Evolutionary conservation across 23 red algal species (phyloP).

Genomic region (Gracilaria gracilis): DNA sequence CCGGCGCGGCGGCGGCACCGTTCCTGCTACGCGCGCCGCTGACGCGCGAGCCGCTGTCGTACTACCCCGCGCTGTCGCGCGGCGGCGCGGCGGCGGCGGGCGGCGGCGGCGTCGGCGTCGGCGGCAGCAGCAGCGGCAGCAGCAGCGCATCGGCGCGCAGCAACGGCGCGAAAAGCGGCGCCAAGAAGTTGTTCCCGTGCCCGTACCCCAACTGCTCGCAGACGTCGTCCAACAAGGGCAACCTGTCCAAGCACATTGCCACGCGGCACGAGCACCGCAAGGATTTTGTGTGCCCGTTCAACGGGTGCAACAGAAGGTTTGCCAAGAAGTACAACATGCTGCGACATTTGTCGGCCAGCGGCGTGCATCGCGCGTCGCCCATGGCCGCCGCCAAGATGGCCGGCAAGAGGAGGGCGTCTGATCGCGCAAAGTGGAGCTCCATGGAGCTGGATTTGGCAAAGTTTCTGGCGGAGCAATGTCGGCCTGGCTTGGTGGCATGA

Average conservation of each 20-base stretch:
- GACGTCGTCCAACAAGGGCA: constrained; percentile 58
- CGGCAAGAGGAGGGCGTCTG: constrained; percentile 5
- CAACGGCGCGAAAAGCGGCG: not conserved
- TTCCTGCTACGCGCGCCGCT: not conserved
- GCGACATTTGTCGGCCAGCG: constrained; percentile 55
- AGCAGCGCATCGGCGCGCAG: not conserved
- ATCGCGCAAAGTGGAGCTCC: constrained; percentile 43
- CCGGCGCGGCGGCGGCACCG: not conserved
- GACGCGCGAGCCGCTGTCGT: not conserved
- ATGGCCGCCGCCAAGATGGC: not conserved
- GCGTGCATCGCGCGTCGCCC: constrained; percentile 38
- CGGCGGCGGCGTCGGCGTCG: not conserved
- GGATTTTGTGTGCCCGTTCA: constrained; percentile 60
- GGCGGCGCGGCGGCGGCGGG: not conserved
- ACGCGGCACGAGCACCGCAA: constrained; percentile 64
- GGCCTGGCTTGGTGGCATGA: not conserved
- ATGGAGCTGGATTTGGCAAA: constrained; percentile 53
- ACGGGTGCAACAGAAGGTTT: constrained; percentile 60
- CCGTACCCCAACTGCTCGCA: constrained; percentile 50
- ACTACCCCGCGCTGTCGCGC: not conserved
- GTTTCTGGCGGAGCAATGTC: constrained; percentile 46
- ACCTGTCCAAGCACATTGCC: constrained; percentile 63
- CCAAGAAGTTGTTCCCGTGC: constrained; percentile 40
- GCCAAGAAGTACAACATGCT: constrained; percentile 71
- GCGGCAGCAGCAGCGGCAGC: not conserved